Evolutionary conservation across 2,329 filamentous ascomycete species (phyloP).

Genomic region (Cephalotrichum gorgonifer): DNA sequence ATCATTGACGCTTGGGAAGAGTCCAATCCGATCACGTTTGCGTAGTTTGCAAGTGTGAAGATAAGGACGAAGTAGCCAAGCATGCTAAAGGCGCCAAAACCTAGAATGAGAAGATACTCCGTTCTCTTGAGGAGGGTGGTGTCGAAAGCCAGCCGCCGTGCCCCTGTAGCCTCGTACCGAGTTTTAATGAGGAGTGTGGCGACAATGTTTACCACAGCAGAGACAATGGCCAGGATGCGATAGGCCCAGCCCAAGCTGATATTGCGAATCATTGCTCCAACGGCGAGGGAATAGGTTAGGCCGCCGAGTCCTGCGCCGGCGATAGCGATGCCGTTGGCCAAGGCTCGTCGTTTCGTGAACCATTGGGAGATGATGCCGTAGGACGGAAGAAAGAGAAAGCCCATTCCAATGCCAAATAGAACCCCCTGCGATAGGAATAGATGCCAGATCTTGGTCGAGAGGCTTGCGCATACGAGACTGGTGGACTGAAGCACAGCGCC

Average conservation of each 20-base stretch:
- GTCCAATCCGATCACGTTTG: constrained; percentile 54
- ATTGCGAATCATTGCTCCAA: constrained; percentile 56
- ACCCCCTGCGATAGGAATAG: constrained; percentile 66
- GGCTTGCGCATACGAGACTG: constrained; percentile 60
- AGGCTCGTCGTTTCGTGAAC: constrained; percentile 57
- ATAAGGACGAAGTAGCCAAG: constrained; percentile 68
- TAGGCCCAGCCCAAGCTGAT: constrained; percentile 59
- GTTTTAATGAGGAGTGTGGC: constrained; percentile 58
- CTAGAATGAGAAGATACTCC: constrained; percentile 55
- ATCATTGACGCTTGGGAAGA: constrained; percentile 59
- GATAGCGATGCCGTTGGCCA: constrained; percentile 59
- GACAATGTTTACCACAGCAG: constrained; percentile 52
- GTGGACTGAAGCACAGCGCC: constrained; percentile 54
- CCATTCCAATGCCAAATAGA: constrained; percentile 69
- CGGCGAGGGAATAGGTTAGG: constrained; percentile 54
- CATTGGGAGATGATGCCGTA: constrained; percentile 63
- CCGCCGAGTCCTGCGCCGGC: constrained; percentile 70
- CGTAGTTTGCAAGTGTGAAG: constrained; percentile 67
- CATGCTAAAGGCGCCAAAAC: constrained; percentile 62
- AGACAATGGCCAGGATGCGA: constrained; percentile 52
- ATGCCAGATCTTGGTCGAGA: constrained; percentile 61
- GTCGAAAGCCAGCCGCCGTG: constrained; percentile 59
- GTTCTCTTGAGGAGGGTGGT: constrained; percentile 45
- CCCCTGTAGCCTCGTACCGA: constrained; percentile 60
- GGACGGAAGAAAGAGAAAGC: constrained; percentile 61